Conservation (phyloP, 768 basidiomycete genomes). For the Naematelia encephala region DNA sequence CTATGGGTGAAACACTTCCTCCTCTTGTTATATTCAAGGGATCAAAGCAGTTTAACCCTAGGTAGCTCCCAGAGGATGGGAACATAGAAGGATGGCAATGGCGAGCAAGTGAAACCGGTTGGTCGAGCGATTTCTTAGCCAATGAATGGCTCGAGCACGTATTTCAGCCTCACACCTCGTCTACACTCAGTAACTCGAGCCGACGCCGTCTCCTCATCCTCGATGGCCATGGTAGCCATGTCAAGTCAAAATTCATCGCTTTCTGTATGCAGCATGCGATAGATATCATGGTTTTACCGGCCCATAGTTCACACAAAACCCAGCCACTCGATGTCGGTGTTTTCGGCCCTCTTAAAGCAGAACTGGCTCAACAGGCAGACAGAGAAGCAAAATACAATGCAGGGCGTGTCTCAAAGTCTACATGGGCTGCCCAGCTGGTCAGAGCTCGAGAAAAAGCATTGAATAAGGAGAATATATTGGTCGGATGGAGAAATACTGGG, state of each 20-base stretch:
- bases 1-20: conserved; percentile 1
- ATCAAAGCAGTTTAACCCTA: background rate
- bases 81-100: conserved; percentile 5
- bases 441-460: background rate
- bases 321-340: conserved; percentile 13
- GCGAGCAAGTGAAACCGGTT: conserved; percentile 5
- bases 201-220: conserved; percentile 7
- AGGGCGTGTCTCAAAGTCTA: background rate
- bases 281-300: conserved; percentile 7
- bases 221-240: conserved; percentile 16
- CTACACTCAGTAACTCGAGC: background rate
- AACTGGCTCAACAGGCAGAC: background rate
- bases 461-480: background rate
- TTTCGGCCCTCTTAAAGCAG: conserved; percentile 6
- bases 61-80: background rate
- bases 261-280: conserved; percentile 10
- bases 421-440: background rate
- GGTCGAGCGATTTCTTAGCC: conserved; percentile 6
- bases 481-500: background rate
- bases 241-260: conserved; percentile 4
- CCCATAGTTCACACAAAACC: conserved; percentile 15
- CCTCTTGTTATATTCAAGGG: conserved; percentile 10
- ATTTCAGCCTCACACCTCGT: conserved; percentile 1
- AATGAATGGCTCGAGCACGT: conserved; percentile 5
- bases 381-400: background rate